A percentile compares a stretch with the other conserved stretches of the same genome.
Evolutionary conservation across 371 early-diverging fungal genomes (phyloP).

Genomic region (Circinella minor): DNA sequence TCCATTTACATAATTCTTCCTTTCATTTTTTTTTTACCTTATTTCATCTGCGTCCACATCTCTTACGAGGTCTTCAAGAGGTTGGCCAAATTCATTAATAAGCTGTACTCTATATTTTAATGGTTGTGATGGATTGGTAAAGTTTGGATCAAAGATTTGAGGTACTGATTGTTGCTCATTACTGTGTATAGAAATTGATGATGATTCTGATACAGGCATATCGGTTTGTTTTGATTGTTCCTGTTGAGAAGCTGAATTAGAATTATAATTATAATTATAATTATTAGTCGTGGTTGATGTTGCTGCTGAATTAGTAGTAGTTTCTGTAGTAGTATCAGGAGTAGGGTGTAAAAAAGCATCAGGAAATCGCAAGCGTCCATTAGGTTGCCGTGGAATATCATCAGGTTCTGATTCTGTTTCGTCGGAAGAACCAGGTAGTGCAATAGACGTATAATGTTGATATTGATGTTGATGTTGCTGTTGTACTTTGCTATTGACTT

Average conservation of each 20-base stretch:
- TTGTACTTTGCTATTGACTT: slow-evolving; percentile 3
- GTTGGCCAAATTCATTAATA: slow-evolving; percentile 32
- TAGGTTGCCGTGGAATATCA: slow-evolving; percentile 42
- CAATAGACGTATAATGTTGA: slow-evolving; percentile 3
- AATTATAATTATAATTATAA: too few species aligned
- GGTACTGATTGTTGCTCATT: not conserved
- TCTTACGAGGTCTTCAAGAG: slow-evolving; percentile 36
- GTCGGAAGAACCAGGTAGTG: slow-evolving; percentile 5
- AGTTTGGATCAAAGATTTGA: not conserved
- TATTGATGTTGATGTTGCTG: not conserved
- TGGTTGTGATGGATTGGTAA: not conserved
- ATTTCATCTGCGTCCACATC: slow-evolving; percentile 32
- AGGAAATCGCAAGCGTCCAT: slow-evolving; percentile 48
- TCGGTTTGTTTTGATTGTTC: not conserved
- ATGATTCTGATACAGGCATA: slow-evolving; percentile 5
- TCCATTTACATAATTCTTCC: too few species aligned
- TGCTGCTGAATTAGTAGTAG: slow-evolving; percentile 4
- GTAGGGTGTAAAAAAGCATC: slow-evolving; percentile 51
- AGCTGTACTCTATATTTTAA: slow-evolving; percentile 39
- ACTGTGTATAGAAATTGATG: not conserved
- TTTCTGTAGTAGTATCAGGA: not conserved
- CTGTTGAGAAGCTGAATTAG: not conserved
- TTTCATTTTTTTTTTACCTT: slow-evolving; percentile 14
- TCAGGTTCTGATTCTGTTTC: slow-evolving; percentile 28
- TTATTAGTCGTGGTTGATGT: not conserved